Evolutionary conservation across 2,329 filamentous ascomycete genomes (phyloP), one percentile per base, ranked within the genome.

Genomic region (Calonectria fujianensis): DNA sequence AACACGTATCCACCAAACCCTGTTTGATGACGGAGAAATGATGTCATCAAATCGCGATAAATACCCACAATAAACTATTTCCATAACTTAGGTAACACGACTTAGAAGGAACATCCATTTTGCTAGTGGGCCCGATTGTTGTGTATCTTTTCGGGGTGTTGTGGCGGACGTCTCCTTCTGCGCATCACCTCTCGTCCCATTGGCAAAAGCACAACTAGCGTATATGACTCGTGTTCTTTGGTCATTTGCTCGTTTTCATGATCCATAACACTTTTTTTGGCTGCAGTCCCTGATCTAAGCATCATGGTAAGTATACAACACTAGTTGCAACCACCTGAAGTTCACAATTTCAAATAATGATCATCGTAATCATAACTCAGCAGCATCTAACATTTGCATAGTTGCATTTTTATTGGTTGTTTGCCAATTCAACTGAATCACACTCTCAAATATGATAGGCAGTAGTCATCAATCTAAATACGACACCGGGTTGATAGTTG

Each of bases 1-100:
- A 48, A 24, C 20, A 48, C 57, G 32, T 61, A 61, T 61, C 57
- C 57, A 39, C 57, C 32, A 39, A 39, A 61, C 37, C 20, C 32
- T 24, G 57, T 27, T 39, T 24, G 57, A 39, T 61, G 35, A 39
- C 13, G 35, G n/a, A 27, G 35, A 37, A 39, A 61, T 61, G 35
- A 61, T 39, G 57, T 61, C 57, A 61, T 61, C 57, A 39, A 39
- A 27, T 18, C n/a, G 16, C 11, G 32, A 18, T 18, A 32, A 9
- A 54, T 31, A 54, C 14, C 27, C 51, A 48, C 27, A 54, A 24
- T 8, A 14, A 39, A 13, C 45, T 39, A 61, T 39, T 39, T 37
- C n/a, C 32, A 61, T 14, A 7, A 16, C 29, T 57, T 57, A 35
- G 18, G 52, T n/a, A 32, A n/a, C 8, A 57, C 6, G 1, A 10